Evolutionary conservation across 2,329 filamentous ascomycete genomes (phyloP), one percentile per base, ranked within the genome.

Genomic region (Mycosphaerella sp.): DNA sequence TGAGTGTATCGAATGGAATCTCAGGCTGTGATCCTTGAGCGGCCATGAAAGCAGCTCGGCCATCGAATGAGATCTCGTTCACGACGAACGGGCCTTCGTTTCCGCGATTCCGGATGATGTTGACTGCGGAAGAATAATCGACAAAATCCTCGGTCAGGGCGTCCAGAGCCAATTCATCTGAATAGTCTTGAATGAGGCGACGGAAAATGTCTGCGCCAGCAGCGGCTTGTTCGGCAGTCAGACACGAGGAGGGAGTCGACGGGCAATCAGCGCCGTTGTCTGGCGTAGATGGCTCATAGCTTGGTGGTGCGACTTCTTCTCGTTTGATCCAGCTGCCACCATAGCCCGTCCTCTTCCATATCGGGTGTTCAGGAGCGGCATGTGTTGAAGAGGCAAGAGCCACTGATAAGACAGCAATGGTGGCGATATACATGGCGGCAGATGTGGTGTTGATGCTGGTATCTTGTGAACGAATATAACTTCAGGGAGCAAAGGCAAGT

Each of bases 41-140:
- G 13, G 55, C 58, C 51, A 64, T 60, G 57, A 66, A 66, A 12
- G 59, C 54, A 14, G 56, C 55, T 9, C 61, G 62, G 27, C 55
- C 55, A 21, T 41, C 44, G 56, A 66, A 66, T 30, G 59, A 58
- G 45, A 59, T 39, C 21, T 49, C 59, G 43, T 61, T 60, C 47
- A 64, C 59, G 17, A 52, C 53, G 43, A 59, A 58, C 5, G 62
- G 62, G 10, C 50, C 54, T 25, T 59, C 53, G 41, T 57, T 61
- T 18, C 62, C 62, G 17, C 57, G 54, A 54, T 64, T 64, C 53
- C 58, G 58, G 53, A 64, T 61, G 56, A 64, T 65, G 52, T 63
- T 64, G 54, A 64, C 64, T 14, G 62, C 60, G 41, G 61, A 61
- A 9, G 61, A 57, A 49, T 62, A 64, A 55, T 66, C 64, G 49